These are phyloP conservation scores for Trichosporon sp. DNA, from an alignment of 1,284 basidiomycete genomes.

Conservation along the genomic window DNA sequence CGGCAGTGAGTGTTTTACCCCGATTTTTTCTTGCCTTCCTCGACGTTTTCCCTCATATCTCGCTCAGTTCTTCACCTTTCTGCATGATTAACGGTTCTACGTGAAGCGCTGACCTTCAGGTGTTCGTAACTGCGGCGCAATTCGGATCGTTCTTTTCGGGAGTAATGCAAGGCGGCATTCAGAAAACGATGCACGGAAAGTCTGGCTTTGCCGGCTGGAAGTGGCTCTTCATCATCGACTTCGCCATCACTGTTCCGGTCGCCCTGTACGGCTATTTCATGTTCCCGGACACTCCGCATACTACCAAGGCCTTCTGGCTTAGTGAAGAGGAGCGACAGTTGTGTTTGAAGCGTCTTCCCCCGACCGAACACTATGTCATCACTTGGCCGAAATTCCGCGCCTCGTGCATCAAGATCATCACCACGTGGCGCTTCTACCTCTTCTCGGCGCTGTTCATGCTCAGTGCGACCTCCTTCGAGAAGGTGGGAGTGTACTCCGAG, in stretches of 20 bases:
- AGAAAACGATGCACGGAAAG: conserved; percentile 40
- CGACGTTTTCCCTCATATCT: not conserved
- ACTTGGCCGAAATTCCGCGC: conserved; percentile 36
- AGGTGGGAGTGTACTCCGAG: conserved; percentile 46
- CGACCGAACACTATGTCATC: conserved; percentile 37
- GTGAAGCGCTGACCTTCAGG: conserved; percentile 13
- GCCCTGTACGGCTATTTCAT: conserved; percentile 50
- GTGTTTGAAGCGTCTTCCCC: conserved; percentile 39
- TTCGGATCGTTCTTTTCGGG: conserved; percentile 49
- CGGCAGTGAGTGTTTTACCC: conserved; percentile 30
- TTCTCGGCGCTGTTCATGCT: conserved; percentile 47
- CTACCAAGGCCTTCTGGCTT: conserved; percentile 48
- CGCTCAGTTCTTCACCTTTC: not conserved
- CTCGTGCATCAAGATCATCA: conserved; percentile 33
- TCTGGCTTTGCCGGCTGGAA: conserved; percentile 44
- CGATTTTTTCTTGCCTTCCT: not conserved
- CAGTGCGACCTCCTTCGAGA: conserved; percentile 41
- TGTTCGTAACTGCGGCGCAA: conserved; percentile 49
- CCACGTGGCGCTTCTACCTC: conserved; percentile 44
- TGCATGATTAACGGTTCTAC: no score
- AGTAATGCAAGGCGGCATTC: conserved; percentile 51
- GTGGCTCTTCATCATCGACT: conserved; percentile 51
- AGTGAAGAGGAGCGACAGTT: conserved; percentile 44
- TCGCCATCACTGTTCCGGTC: conserved; percentile 45
- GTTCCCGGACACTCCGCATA: conserved; percentile 51